Conservation (phyloP, 345 rosid genomes). For the Corchorus olitorius region DNA sequence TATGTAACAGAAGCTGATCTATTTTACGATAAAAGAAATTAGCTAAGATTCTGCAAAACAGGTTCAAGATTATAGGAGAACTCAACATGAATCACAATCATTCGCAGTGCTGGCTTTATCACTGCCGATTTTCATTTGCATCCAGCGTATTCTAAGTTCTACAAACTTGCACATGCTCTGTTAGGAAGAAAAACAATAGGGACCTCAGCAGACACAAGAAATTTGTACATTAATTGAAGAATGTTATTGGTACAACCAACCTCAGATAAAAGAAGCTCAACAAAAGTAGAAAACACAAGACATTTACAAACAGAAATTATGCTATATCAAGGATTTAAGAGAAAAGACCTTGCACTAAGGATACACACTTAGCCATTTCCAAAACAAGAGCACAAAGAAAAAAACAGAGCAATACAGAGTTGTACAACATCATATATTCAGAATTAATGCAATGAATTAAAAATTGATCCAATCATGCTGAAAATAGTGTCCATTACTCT, state of each 20-base stretch:
- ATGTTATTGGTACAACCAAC: neutral
- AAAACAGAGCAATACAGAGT: neutral
- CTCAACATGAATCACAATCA: neutral
- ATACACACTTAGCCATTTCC: neutral
- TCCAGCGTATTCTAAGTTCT: neutral
- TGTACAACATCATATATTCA: slow-evolving; percentile 6
- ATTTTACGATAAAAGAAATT: neutral
- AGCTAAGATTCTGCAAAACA: neutral
- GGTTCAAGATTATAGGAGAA: neutral
- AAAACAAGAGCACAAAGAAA: neutral
- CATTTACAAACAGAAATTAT: neutral
- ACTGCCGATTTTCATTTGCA: neutral
- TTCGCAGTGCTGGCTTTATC: neutral
- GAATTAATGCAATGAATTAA: neutral
- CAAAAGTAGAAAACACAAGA: neutral
- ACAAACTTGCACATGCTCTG: neutral
- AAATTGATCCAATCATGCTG: neutral
- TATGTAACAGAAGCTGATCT: neutral
- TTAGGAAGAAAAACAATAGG: neutral
- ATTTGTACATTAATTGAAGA: neutral
- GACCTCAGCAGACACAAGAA: neutral
- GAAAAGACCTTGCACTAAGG: neutral
- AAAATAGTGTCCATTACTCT: neutral
- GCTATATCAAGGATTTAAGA: neutral
- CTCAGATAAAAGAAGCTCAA: neutral